Conservation (phyloP, 2,329 filamentous ascomycete genomes). For the Scleromitrula shiraiana region DNA sequence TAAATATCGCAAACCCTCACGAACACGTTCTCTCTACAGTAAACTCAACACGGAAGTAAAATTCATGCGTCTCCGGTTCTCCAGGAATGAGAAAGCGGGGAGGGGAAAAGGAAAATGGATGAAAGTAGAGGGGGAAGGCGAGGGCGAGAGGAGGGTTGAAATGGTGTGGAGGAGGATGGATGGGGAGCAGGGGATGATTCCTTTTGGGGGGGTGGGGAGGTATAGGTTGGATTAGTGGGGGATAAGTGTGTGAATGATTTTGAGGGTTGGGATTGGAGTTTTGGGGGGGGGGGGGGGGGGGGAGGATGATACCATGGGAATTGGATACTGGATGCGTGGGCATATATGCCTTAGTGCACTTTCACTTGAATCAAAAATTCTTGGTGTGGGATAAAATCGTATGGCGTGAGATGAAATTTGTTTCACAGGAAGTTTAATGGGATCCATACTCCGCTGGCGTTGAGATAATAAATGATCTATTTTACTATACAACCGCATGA, state of each 20-base stretch:
- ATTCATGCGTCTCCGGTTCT: background rate
- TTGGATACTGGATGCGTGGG: background rate
- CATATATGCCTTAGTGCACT: background rate
- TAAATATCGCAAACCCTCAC: background rate
- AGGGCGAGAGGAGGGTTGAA: conserved; percentile 1
- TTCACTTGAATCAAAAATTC: no score
- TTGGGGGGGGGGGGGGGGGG: background rate
- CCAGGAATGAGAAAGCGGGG: background rate
- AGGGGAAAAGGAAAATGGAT: conserved; percentile 2
- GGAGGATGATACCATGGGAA: background rate
- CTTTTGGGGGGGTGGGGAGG: conserved; percentile 7
- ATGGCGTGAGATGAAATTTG: no score
- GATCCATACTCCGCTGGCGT: background rate
- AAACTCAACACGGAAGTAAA: conserved; percentile 6
- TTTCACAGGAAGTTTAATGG: background rate
- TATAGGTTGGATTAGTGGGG: conserved; percentile 4
- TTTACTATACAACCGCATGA: no score
- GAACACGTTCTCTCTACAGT: conserved; percentile 1
- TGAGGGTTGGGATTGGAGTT: background rate
- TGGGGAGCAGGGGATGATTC: conserved; percentile 6
- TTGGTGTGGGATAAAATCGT: no score
- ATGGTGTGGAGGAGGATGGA: conserved; percentile 9
- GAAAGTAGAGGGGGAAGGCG: conserved; percentile 4
- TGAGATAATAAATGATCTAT: no score
- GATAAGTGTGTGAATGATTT: background rate